Conservation (phyloP, 2,329 filamentous ascomycete genomes). For the Aspergillus latus region DNA sequence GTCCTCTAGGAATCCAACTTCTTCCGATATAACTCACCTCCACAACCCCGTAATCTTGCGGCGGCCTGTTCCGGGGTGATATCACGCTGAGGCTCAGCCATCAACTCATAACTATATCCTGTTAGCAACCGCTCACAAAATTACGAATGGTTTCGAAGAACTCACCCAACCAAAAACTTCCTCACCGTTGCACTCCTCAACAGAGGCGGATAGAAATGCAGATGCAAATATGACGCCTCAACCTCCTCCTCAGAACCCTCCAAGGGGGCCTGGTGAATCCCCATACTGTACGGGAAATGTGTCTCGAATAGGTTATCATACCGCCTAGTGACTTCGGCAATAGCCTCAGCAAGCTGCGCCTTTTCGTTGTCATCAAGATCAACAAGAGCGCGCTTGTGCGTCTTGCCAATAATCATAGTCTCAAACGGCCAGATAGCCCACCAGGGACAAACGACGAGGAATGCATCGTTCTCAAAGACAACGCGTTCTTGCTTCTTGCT, state of each 20-base stretch:
- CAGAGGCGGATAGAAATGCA: slow-evolving; percentile 96
- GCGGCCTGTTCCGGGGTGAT: slow-evolving; percentile 97
- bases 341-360: slow-evolving; percentile 72
- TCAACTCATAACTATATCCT: slow-evolving; percentile 71
- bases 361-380: slow-evolving; percentile 75
- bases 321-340: slow-evolving; percentile 82
- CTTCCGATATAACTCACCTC: slow-evolving; percentile 80
- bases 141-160: slow-evolving; percentile 10
- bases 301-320: slow-evolving; percentile 99
- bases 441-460: slow-evolving; percentile 90
- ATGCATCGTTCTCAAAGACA: slow-evolving; percentile 82
- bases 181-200: slow-evolving; percentile 88
- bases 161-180: slow-evolving; percentile 85
- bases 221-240: slow-evolving; percentile 85
- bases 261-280: slow-evolving; percentile 91
- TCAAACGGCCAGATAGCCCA: slow-evolving; percentile 99
- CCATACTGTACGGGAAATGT: slow-evolving; percentile 95
- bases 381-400: slow-evolving; percentile 79
- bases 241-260: slow-evolving; percentile 78
- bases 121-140: slow-evolving; percentile 15
- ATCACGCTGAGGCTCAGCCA: slow-evolving; percentile 96
- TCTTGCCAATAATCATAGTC: slow-evolving; percentile 81
- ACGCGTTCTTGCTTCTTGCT: slow-evolving; percentile 77
- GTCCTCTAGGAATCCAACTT: slow-evolving; percentile 28
- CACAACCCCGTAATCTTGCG: slow-evolving; percentile 70